Percentiles rank a stretch among this genome's conserved stretches.
Conservation (phyloP, 148 eudicot genomes). For the Rhododendron vialii region DNA sequence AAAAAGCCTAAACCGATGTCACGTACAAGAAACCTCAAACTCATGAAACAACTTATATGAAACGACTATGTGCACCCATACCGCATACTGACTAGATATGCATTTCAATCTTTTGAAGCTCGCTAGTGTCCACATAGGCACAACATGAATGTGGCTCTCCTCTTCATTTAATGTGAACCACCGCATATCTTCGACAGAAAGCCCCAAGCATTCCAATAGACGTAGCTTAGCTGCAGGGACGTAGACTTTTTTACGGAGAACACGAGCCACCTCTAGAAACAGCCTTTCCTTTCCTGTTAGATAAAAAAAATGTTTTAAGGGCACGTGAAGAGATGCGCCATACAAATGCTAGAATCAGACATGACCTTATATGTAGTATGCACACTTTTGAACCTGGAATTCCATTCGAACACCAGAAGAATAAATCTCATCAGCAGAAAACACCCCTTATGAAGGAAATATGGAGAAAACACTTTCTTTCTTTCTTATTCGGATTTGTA, state of each 20-base stretch:
- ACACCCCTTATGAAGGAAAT: background rate
- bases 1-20: background rate
- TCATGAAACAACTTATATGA: background rate
- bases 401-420: background rate
- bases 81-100: conserved; percentile 66
- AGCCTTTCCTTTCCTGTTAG: conserved; percentile 81
- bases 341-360: background rate
- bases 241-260: conserved; percentile 62
- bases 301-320: background rate
- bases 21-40: background rate
- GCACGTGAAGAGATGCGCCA: background rate
- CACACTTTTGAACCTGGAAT: background rate
- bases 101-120: conserved; percentile 89
- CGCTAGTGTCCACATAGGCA: conserved; percentile 94
- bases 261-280: conserved; percentile 85
- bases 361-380: background rate
- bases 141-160: conserved; percentile 93
- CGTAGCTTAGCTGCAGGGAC: conserved; percentile 79
- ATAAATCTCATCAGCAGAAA: background rate
- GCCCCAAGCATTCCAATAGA: conserved; percentile 71
- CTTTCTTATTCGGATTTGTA: background rate
- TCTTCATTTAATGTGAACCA: conserved; percentile 71
- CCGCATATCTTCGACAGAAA: conserved; percentile 72
- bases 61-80: conserved; percentile 22
- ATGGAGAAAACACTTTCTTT: background rate